Base-by-base conservation (phyloP, 1,284 basidiomycete species). In the Puccinia hordei region DNA sequence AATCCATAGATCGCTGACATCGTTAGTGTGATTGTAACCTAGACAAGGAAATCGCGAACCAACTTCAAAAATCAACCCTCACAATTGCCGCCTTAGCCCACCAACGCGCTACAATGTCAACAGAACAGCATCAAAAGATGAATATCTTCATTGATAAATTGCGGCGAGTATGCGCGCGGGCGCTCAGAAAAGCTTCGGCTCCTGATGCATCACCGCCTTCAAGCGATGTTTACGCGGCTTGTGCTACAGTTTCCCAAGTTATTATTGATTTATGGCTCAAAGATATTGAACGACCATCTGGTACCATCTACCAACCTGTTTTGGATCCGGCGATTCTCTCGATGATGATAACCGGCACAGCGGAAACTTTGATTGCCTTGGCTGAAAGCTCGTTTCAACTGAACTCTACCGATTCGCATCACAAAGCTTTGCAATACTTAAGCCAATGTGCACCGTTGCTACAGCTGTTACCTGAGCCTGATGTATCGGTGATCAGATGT, bases 401-500 rank as follows among this genome's bases (percentile, higher is more conserved):
- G 3, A 35, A 71, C 33, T 17, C 10, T 5, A 59, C 69, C 19
- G 55, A 73, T 10, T 72, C 78, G 46, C 71, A 80, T 66, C 55
- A 27, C 22, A 41, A 73, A 55, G 68, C 68, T n/a, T 66, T 80
- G 33, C 44, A 66, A 35, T 27, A 63, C 15, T 66, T 80, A 30
- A 53, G 61, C 33, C 68, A 69, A 46, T 80, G 78, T 51, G 46
- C 55, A 46, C 69, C 49, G 10, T 27, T 80, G 24, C 57, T 80
- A 27, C 44, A 73, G 41, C 57, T 73, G 44, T 66, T 73, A 10
- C 41, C n/a, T 27, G 49, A 41, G 13, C 78, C 78, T 66, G 71
- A 80, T 73, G 49, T 73, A 22, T 80, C 78, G 15, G 71, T 51
- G 27, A 73, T 80, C 49, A 59, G 78, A 73, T 73, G 78, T n/a